Percentiles rank a stretch among this genome's conserved stretches.
These are phyloP conservation scores for Curvularia lunata DNA, from an alignment of 2,329 filamentous ascomycete genomes.

Conservation along the genomic window DNA sequence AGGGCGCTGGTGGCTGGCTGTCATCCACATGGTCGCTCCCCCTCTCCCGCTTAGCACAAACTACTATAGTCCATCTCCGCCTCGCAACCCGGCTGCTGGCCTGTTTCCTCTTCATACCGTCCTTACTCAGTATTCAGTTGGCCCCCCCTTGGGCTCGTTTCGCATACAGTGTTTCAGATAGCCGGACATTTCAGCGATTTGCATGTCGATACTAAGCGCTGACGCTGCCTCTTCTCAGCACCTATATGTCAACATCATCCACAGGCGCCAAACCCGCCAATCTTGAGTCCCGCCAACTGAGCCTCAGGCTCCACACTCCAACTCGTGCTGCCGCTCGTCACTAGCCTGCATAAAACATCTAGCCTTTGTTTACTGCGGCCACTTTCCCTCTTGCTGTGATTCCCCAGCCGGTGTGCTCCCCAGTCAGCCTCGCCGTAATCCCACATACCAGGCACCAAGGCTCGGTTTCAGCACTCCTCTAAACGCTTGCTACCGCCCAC, in stretches of 20 bases:
- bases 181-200: constrained; percentile 35
- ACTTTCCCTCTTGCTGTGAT: constrained; percentile 27
- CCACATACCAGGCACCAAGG: constrained; percentile 25
- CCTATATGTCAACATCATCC: constrained; percentile 30
- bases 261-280: constrained; percentile 44
- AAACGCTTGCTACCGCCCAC: constrained; percentile 27
- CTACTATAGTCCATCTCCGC: constrained; percentile 15
- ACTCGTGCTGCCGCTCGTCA: constrained; percentile 16
- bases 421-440: constrained; percentile 41
- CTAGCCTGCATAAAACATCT: constrained; percentile 33
- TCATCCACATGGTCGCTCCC: constrained; percentile 27
- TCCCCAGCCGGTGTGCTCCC: constrained; percentile 29
- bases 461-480: constrained; percentile 39
- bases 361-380: constrained; percentile 22
- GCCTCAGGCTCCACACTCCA: constrained; percentile 22
- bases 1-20: constrained; percentile 37
- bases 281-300: constrained; percentile 28
- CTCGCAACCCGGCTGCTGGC: constrained; percentile 20
- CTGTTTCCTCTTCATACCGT: constrained; percentile 24
- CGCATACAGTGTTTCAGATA: constrained; percentile 40
- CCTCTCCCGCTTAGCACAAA: constrained; percentile 18
- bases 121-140: constrained; percentile 29
- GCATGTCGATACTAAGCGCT: constrained; percentile 42
- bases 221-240: constrained; percentile 35
- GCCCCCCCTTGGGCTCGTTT: constrained; percentile 28